phyloP scores from a whole-genome alignment of 2,329 filamentous ascomycete species.

The Waltergamsia citrina region DNA sequence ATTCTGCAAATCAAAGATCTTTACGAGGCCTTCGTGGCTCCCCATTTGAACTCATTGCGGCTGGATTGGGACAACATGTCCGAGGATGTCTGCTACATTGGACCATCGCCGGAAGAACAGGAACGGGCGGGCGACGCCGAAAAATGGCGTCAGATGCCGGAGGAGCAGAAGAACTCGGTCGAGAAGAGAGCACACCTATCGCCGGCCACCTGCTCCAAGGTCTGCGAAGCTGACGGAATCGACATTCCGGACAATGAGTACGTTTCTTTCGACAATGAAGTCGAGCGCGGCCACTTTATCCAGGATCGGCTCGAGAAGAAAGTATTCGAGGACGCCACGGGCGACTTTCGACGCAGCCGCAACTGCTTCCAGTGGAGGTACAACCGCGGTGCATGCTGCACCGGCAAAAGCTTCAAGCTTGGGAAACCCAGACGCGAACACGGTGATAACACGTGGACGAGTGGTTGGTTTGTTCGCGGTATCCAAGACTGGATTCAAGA shows the following conservation, averaged over 20 bases:
- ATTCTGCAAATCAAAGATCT: constrained; percentile 37
- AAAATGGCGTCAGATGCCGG: constrained; percentile 24
- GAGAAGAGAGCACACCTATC: constrained; percentile 36
- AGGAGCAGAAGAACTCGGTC: constrained; percentile 26
- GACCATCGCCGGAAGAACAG: constrained; percentile 24
- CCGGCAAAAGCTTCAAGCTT: constrained; percentile 31
- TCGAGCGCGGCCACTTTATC: constrained; percentile 16
- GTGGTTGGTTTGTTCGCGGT: constrained; percentile 36
- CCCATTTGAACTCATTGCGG: constrained; percentile 28
- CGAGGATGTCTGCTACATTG: constrained; percentile 35
- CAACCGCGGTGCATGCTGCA: constrained; percentile 33
- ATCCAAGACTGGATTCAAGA: constrained; percentile 37
- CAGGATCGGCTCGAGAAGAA: constrained; percentile 13
- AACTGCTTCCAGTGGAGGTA: constrained; percentile 38
- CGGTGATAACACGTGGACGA: constrained; percentile 22
- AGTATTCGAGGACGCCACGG: constrained; percentile 7
- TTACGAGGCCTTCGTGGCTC: constrained; percentile 37
- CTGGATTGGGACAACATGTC: constrained; percentile 45
- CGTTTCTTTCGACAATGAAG: constrained; percentile 15
- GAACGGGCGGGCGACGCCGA: constrained; percentile 17
- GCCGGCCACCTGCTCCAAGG: constrained; percentile 34
- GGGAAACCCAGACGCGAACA: constrained; percentile 25
- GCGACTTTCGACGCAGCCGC: constrained; percentile 18
- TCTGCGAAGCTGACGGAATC: constrained; percentile 33
- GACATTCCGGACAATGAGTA: constrained; percentile 23